Evolutionary conservation across 345 rosid species (phyloP), one percentile per base, ranked within the genome.

Genomic region (Hibiscus mutabilis): DNA sequence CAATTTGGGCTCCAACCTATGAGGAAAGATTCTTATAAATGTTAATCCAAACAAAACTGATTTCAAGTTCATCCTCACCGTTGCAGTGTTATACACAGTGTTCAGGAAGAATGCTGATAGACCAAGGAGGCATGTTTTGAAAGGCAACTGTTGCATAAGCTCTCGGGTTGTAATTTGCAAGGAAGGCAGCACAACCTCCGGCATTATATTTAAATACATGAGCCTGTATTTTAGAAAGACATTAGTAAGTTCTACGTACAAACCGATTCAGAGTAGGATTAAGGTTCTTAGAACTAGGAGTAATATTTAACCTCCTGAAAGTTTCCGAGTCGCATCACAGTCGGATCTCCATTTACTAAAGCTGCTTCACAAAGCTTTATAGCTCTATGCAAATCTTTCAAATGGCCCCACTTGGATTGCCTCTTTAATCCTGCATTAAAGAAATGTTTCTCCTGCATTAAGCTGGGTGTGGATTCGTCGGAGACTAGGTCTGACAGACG

Each of bases 351-450:
- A 47, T 86, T 84, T 29, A 95, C 86, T 69, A 95, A 80, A 62
- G 99, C 98, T 53, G 92, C 90, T 69, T 92, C 99, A 71, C 94
- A 92, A 1, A 95, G 80, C 76, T 91, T 95, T 53, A 95, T 86
- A 1, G 99, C 99, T 78, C 93, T 79, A 75, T 96, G 99, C 80
- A 96, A 78, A 86, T 96, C 98, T 84, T 96, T 96, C 84, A 92
- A 82, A 81, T 96, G 99, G 37, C 99, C 99, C 99, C 99, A 96
- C 80, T 96, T 96, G 4, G 99, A 98, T 73, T 91, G 84, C 89
- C 99, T 92, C 75, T 84, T n/a, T 25, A 96, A 84, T 71, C 99
- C 99, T 95, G 82, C 31, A 71, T 66, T 62, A 24, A 78, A 56
- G 49, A 46, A 53, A 21, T 2, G 11, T n/a, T 46, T 35, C 72